Evolutionary conservation across 2,329 filamentous ascomycete species (phyloP), one percentile per base, ranked within the genome.

Genomic region (Microsporum canis): DNA sequence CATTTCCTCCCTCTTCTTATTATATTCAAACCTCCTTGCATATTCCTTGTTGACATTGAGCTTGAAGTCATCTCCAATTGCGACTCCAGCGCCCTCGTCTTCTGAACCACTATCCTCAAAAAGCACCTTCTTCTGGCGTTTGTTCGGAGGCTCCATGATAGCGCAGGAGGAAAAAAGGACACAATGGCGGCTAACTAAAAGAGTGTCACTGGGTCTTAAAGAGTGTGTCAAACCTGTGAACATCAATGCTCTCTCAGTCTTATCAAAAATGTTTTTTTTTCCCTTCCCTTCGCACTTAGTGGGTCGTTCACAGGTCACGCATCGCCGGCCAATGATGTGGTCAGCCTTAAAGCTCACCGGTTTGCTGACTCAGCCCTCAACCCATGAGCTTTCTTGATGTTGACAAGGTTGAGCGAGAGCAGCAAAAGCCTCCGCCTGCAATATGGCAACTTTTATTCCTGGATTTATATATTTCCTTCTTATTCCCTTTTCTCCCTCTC

Each of bases 1-100:
- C 65, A 85, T 78, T 72, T 99, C 94, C 71, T 95, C 91, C 62
- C 92, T 84, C 78, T 96, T 96, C 79, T 97, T 96, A 77, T 99
- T 99, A 77, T 97, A 83, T 74, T 99, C 94, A 68, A 96, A 97
- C 45, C 89, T 82, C 67, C 83, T 84, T 49, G 94, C 94, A 73
- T 87, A 99, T 59, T 95, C 89, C 72, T 91, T 80, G 74, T 99
- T 97, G 75, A 99, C 86, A 72, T 88, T 91, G 72, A 97, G 82
- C 34, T 73, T 73, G 41, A 68, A 66, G 62, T 65, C 69, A 55
- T 59, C 56, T 31, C 73, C 65, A 47, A 72, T 56, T 12, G 65
- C 75, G 62, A 75, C 75, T 61, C 72, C 72, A 58, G 74, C 73
- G 60, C 71, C 70, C 31, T 71, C 73, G 43, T 74, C 73, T 58